Evolutionary conservation across 2,329 filamentous ascomycete genomes (phyloP), one percentile per base, ranked within the genome.

Genomic region (Exserohilum turcica): DNA sequence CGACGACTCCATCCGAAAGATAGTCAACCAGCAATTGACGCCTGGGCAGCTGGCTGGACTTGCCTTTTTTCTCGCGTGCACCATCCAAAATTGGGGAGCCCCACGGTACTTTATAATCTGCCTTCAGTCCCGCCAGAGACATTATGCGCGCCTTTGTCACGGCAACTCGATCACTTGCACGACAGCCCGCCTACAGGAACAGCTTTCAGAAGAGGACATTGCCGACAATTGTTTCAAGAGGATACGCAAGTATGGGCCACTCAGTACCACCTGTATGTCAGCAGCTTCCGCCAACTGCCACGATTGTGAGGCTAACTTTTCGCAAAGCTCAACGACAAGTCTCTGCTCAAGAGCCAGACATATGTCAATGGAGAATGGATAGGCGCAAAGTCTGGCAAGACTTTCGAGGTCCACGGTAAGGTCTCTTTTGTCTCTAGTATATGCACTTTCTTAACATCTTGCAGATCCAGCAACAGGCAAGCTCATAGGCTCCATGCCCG

Each of bases 351-450:
- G 79, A 85, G 88, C 64, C 84, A 92, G 72, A 78, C 86, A 68
- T 97, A 93, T 72, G 87, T 97, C 70, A 93, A 99, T 73, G 94
- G 94, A 68, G 84, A 96, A 83, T 99, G 92, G 90, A 84, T 95
- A 57, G 82, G 84, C 65, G 90, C 93, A 64, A 85, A 86, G 69
- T 96, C 91, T 0, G 91, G 91, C 71, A 87, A 95, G 83, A 96
- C 91, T 39, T 99, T 97, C 75, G 87, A 94, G 73, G 90, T 97
- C 55, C 82, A 64, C 38, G 81, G 81, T 81, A 59, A 33, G 18
- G 16, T 38, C 6, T 12, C 10, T n/a, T 2, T 10, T 33, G 16
- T 19, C n/a, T 18, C 29, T 29, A 32, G n/a, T 38, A 19, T 38
- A 45, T 29, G 18, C 3, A 28, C 12, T 16, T 24, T 19, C 45